phyloP scores from a whole-genome alignment of 2,329 filamentous ascomycete genomes.

The Didymella arachidicola region DNA sequence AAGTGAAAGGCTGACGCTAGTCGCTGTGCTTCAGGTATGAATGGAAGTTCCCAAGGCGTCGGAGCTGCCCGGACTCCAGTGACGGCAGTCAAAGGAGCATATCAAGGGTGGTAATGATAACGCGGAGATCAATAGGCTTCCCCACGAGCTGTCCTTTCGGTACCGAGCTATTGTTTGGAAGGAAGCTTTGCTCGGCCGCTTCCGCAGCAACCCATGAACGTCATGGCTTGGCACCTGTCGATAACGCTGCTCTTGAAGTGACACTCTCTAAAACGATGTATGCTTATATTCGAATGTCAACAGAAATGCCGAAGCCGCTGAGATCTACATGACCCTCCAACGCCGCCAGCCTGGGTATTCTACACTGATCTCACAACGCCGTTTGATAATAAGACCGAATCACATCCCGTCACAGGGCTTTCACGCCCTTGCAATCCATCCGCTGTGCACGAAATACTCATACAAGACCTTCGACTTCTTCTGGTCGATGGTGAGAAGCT shows the following conservation, averaged over 20 bases:
- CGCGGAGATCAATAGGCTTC: slow-evolving; percentile 22
- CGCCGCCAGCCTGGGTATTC: slow-evolving; percentile 33
- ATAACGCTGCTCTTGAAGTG: too few relatives aligned
- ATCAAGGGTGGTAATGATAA: slow-evolving; percentile 18
- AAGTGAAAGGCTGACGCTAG: slow-evolving; percentile 6
- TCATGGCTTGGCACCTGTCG: slow-evolving; percentile 11
- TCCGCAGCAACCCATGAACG: slow-evolving; percentile 9
- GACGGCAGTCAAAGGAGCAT: slow-evolving; percentile 31
- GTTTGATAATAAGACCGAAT: background rate
- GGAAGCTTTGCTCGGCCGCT: background rate
- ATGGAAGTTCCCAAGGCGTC: slow-evolving; percentile 9
- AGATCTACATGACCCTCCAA: slow-evolving; percentile 10
- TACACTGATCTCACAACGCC: slow-evolving; percentile 25
- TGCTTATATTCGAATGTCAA: slow-evolving; percentile 4
- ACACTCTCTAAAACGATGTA: background rate
- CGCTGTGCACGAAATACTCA: slow-evolving; percentile 92
- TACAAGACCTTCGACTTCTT: slow-evolving; percentile 87
- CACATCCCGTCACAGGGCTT: background rate
- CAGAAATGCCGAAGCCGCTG: background rate
- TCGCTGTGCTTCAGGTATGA: background rate
- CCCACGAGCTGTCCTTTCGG: slow-evolving; percentile 10
- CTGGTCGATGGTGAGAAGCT: slow-evolving; percentile 82
- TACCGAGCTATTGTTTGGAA: slow-evolving; percentile 27
- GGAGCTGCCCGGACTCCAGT: slow-evolving; percentile 12
- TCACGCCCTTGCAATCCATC: slow-evolving; percentile 87